Evolutionary conservation across 2,329 filamentous ascomycete genomes (phyloP), one percentile per base, ranked within the genome.

Genomic region (Sporothrix brunneoviolacea): DNA sequence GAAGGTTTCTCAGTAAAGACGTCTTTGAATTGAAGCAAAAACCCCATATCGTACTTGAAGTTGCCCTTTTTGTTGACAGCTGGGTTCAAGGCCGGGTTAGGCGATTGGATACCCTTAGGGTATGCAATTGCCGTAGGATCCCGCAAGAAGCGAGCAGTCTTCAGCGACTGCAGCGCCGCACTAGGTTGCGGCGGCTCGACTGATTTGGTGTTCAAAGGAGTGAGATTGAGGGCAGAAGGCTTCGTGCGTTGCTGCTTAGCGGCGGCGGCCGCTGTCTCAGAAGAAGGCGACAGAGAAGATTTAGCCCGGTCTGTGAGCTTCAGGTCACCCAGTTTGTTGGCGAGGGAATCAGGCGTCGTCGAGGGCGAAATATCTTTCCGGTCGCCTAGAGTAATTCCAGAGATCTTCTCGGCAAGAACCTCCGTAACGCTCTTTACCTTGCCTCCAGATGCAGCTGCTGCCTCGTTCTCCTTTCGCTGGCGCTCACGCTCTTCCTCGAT

Each of bases 1-100:
- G 90, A 95, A 13, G 93, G 93, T 71, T 96, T 94, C 74, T 98
- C 93, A 56, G 89, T 94, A 72, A 96, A 98, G 18, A 95, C 89
- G 60, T 81, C 81, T 71, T 96, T 88, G 77, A 98, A 98, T 65
- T 98, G 93, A 27, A 98, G 77, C 70, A 98, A 74, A 75, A 98
- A 98, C 61, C 86, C 84, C 62, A 91, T 88, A 70, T 97, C 90
- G 68, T 98, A 98, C 67, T 94, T 91, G 74, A 94, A 95, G 37
- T 82, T 84, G 54, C 82, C 82, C 72, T 91, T 91, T 68, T 86
- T 88, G 30, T 80, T 76, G 24, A 88, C 86, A 15, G 86, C 86
- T 36, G 79, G 74, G 67, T 97, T 98, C 57, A 96, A 72, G 3
- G 91, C 88, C 10, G 91, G 89, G 70, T 96, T 97, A 8, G 93